Evolutionary conservation across 495 filamentous ascomycete species (phyloP).

Genomic region (Arthonia radiata): DNA sequence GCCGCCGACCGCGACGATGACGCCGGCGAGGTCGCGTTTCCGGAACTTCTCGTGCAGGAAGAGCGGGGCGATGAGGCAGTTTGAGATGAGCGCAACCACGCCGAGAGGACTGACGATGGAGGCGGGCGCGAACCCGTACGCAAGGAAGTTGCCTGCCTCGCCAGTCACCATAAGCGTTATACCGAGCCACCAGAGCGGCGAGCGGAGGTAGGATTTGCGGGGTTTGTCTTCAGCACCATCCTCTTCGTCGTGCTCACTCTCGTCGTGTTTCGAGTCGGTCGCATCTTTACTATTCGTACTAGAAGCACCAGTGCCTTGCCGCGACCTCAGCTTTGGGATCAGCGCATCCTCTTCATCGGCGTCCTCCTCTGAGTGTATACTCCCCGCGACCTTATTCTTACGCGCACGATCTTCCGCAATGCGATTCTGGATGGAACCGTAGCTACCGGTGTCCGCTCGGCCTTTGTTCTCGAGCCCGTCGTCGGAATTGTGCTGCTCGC

Average conservation of each 20-base stretch:
- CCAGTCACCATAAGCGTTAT: slow-evolving; percentile 80
- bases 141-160: slow-evolving; percentile 86
- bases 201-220: slow-evolving; percentile 52
- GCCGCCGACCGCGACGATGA: slow-evolving; percentile 57
- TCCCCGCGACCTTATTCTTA: too few species aligned
- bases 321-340: too few species aligned
- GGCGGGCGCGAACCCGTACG: slow-evolving; percentile 94
- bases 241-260: slow-evolving; percentile 13
- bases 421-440: too few species aligned
- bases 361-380: slow-evolving; percentile 7
- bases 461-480: slow-evolving; percentile 6
- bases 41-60: slow-evolving; percentile 79
- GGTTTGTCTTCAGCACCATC: slow-evolving; percentile 7
- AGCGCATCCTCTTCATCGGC: slow-evolving; percentile 11
- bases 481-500: slow-evolving; percentile 29
- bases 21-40: slow-evolving; percentile 64
- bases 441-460: too few species aligned
- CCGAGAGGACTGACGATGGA: slow-evolving; percentile 94
- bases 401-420: too few species aligned
- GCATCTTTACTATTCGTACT: too few species aligned
- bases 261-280: slow-evolving; percentile 1
- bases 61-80: slow-evolving; percentile 84
- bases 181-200: slow-evolving; percentile 88
- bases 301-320: too few species aligned
- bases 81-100: slow-evolving; percentile 83